phyloP scores from a whole-genome alignment of 768 basidiomycete species.

The Leccinum sublutescens region DNA sequence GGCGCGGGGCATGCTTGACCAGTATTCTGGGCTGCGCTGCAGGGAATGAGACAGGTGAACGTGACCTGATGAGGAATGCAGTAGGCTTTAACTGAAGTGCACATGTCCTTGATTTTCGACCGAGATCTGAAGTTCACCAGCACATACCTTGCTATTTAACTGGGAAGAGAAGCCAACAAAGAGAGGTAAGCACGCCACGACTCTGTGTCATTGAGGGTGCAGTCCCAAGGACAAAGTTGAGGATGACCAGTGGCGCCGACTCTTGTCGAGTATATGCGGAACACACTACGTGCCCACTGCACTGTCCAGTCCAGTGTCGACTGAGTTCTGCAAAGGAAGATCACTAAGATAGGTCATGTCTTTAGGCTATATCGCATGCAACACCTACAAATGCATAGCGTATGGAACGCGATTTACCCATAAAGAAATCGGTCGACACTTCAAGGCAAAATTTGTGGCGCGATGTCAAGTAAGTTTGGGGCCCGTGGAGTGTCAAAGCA shows the following conservation, averaged over 20 bases:
- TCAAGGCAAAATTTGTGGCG: slow-evolving; percentile 25
- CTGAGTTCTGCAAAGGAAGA: neutral
- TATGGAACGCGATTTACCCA: slow-evolving; percentile 11
- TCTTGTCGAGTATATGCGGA: slow-evolving; percentile 4
- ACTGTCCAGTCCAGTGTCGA: neutral
- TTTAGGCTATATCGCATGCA: neutral
- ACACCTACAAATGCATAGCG: slow-evolving; percentile 1
- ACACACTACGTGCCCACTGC: slow-evolving; percentile 6
- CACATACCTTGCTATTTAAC: slow-evolving; percentile 23
- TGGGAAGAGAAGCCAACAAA: neutral
- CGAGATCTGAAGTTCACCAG: slow-evolving; percentile 6
- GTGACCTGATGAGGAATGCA: neutral
- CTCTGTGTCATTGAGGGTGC: slow-evolving; percentile 5
- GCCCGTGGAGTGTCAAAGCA: no score
- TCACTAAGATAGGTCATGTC: neutral
- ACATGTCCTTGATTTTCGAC: slow-evolving; percentile 18
- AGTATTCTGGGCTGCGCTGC: neutral
- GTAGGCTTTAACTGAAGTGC: slow-evolving; percentile 2
- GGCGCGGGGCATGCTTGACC: neutral
- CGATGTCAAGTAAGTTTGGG: neutral
- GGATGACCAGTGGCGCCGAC: slow-evolving; percentile 9
- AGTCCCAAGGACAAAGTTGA: neutral
- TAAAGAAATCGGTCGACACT: slow-evolving; percentile 1
- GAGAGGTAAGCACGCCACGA: neutral
- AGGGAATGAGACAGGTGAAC: slow-evolving; percentile 3